These are phyloP conservation scores for Irpex rosettiformis DNA, from an alignment of 1,284 basidiomycete genomes.

Conservation along the genomic window DNA sequence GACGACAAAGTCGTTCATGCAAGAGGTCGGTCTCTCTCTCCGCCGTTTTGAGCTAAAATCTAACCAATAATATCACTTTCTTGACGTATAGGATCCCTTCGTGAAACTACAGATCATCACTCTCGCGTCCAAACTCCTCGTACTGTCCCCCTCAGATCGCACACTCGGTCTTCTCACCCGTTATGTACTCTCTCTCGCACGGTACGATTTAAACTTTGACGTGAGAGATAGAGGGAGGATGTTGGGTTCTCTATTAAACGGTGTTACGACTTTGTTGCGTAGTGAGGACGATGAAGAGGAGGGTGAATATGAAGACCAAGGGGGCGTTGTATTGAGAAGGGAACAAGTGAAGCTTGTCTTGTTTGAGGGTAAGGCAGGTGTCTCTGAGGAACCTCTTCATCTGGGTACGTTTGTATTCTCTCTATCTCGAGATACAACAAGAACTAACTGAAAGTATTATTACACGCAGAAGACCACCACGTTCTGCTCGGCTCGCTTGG, in stretches of 20 bases:
- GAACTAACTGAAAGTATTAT: not conserved
- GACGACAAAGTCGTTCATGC: slow-evolving; percentile 65
- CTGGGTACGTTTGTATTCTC: not conserved
- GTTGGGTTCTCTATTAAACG: slow-evolving; percentile 66
- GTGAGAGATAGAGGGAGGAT: slow-evolving; percentile 86
- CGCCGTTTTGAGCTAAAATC: not conserved
- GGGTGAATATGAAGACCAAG: slow-evolving; percentile 42
- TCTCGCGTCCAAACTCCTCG: slow-evolving; percentile 79
- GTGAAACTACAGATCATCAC: slow-evolving; percentile 84
- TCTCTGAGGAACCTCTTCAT: slow-evolving; percentile 31
- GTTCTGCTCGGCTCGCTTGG: slow-evolving; percentile 55
- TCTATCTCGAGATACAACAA: too few species aligned
- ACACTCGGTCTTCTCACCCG: slow-evolving; percentile 53
- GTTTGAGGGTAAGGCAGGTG: slow-evolving; percentile 65
- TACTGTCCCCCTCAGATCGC: slow-evolving; percentile 58
- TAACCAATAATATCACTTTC: not conserved
- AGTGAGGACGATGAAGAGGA: slow-evolving; percentile 33
- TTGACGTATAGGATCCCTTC: slow-evolving; percentile 40
- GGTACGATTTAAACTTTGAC: slow-evolving; percentile 86
- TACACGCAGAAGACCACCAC: slow-evolving; percentile 37
- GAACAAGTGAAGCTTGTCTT: slow-evolving; percentile 81
- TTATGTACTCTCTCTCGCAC: slow-evolving; percentile 81
- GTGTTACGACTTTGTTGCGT: slow-evolving; percentile 39
- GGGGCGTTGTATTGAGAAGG: slow-evolving; percentile 74
- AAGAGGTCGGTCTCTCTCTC: slow-evolving; percentile 49